Evolutionary conservation across 148 eudicot species (phyloP), one percentile per base, ranked within the genome.

Genomic region (Persicaria maculosa): DNA sequence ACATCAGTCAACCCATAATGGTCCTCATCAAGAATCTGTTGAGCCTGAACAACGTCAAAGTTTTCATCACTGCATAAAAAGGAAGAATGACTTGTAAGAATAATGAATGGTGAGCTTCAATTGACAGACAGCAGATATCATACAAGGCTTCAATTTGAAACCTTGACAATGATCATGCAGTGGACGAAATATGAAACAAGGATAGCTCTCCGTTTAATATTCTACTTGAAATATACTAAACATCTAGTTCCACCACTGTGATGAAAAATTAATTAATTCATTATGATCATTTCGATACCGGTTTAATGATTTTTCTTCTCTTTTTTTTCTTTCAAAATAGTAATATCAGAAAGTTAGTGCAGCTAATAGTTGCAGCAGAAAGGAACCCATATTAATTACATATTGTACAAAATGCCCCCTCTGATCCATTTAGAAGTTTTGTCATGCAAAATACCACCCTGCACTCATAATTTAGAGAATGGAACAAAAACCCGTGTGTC

Each of bases 1-100:
- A 95, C 94, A 83, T 95, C 99, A 25, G 79, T 80, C 76, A 95
- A 81, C n/a, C 99, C 99, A 88, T 95, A 95, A 84, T 95, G 99
- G 79, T 95, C 99, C 82, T 95, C 99, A 53, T 95, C 92, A 48
- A 95, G 93, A 77, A 92, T 90, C 74, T 84, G 82, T 84, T 95
- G 91, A 36, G 99, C 99, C 64, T 81, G 90, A 77, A 84, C 57
- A 55, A 95, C 97, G 75, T 92, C 94, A 85, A 92, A 95, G 83
- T 95, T 95, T 83, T 95, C 99, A 80, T 95, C 90, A 76, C 99
- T 95, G 86, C 86, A 91, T 68, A 64, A 36, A 40, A n/a, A 64
- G 11, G 68, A 25, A 22, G 44, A 25, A 36, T 25, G 43, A 25
- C n/a, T 62, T 4, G 68, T 62, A 31, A 12, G 68, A 62, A 9